Base-by-base conservation (phyloP, 805 yeast genomes). In the Kodamaea restingae region DNA sequence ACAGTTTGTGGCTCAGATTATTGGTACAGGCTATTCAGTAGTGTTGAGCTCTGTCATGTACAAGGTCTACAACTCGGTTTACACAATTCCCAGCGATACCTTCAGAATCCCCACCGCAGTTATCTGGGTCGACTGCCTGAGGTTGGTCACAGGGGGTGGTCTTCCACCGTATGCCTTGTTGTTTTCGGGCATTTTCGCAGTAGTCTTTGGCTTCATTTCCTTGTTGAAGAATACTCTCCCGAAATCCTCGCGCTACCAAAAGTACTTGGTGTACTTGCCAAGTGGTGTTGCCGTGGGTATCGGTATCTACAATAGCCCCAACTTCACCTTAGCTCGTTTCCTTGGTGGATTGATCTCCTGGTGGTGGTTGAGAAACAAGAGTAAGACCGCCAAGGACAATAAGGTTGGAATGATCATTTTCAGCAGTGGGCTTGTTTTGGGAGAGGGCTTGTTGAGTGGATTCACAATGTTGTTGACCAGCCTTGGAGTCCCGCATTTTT, bases 221-320 rank as follows among this genome's bases (percentile, higher is more conserved):
- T 61, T 88, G 25, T 48, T 80, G 12, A 80, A 80, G 45, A 77
- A 87, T 46, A 58, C 75, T 1, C 47, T 81, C 4, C 70, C 80
- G 11, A 70, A 73, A 36, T 49, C 61, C 7, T 59, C 64, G 32
- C 58, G 52, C 32, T 60, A 56, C 40, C 65, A 70, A 36, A 62
- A 60, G 35, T 69, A 68, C 40, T 50, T 78, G 41, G 63, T 71
- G 2, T 86, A 74, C 63, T 63, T 91, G 18, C 98, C 98, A 1
- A 81, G 88, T 15, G 98, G 98, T 9, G 95, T 93, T 18, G 97
- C 98, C 2, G 96, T 90, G 12, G 98, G 98, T 1, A 84, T 91
- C 37, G 98, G 98, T 12, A 88, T 91, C 45, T 93, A 91, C 60
- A 93, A 93, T 58, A 74, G 90, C 0, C 98, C 98, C 2, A 81